Conservation (phyloP, 768 basidiomycete genomes). For the Phlegmacium glaucopus region DNA sequence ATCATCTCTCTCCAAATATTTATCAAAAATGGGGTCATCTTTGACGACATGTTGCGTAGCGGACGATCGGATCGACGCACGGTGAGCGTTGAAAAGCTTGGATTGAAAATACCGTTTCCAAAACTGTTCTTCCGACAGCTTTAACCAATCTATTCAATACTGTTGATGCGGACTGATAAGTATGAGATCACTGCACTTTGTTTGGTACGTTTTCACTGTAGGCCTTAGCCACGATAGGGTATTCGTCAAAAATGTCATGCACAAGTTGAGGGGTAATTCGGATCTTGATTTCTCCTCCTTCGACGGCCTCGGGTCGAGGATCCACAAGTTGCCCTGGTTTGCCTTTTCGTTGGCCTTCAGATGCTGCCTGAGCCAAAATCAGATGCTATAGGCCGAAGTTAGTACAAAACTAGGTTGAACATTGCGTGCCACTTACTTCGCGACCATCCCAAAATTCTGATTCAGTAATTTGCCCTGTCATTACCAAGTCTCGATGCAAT, state of each 20-base stretch:
- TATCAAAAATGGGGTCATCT: conserved; percentile 92
- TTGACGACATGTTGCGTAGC: conserved; percentile 82
- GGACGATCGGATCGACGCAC: conserved; percentile 86
- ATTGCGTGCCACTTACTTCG: conserved; percentile 52
- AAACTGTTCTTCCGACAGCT: conserved; percentile 91
- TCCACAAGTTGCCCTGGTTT: conserved; percentile 84
- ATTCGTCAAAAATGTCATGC: conserved; percentile 97
- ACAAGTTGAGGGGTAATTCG: conserved; percentile 89
- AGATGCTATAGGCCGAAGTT: conserved; percentile 52
- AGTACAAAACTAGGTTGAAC: conserved; percentile 8
- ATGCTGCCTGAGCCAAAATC: conserved; percentile 69
- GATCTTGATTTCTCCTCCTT: conserved; percentile 84
- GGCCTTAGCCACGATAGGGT: conserved; percentile 89
- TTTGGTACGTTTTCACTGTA: conserved; percentile 90
- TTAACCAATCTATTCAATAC: conserved; percentile 11
- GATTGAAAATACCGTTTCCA: conserved; percentile 98
- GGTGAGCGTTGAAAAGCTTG: conserved; percentile 91
- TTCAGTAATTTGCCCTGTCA: conserved; percentile 81
- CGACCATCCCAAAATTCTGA: conserved; percentile 97
- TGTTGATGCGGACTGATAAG: neutral
- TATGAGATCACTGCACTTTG: conserved; percentile 48
- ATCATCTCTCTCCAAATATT: conserved; percentile 94
- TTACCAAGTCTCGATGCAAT: conserved; percentile 87
- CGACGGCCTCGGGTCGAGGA: conserved; percentile 80
- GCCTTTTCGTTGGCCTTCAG: conserved; percentile 74